Evolutionary conservation across 495 filamentous ascomycete species (phyloP).

Genomic region (Thozetella sp.): DNA sequence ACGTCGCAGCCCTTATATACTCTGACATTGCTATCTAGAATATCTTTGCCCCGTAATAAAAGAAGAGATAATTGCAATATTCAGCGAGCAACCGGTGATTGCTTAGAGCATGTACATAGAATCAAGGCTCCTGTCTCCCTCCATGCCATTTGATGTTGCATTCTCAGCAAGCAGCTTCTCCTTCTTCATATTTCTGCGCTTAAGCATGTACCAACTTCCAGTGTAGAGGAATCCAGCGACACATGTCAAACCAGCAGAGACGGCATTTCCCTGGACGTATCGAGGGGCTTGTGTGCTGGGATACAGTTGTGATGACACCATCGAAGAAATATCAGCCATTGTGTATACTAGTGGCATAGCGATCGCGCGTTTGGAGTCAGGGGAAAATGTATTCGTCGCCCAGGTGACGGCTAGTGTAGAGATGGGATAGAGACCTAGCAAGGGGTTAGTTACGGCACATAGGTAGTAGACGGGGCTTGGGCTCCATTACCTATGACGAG

Average conservation of each 20-base stretch:
- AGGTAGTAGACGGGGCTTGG: neutral
- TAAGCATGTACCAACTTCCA: neutral
- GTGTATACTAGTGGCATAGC: neutral
- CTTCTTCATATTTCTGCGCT: neutral
- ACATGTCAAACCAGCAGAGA: neutral
- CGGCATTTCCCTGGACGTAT: neutral
- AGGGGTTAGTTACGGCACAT: neutral
- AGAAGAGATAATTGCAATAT: no score
- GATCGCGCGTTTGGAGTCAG: neutral
- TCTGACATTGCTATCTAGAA: no score
- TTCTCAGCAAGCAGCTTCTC: neutral
- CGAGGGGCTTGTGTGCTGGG: neutral
- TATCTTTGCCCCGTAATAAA: no score
- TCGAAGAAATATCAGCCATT: neutral
- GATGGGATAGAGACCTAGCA: neutral
- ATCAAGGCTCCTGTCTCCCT: neutral
- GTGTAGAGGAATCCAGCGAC: neutral
- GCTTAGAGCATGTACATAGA: neutral
- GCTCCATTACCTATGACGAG: constrained; percentile 8
- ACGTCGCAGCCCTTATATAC: no score
- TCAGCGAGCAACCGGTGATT: no score
- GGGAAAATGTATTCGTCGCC: neutral
- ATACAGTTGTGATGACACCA: neutral
- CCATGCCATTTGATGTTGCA: neutral
- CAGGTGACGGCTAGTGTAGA: neutral